Evolutionary conservation across 768 basidiomycete species (phyloP).

Genomic region (Saitozyma podzolica): DNA sequence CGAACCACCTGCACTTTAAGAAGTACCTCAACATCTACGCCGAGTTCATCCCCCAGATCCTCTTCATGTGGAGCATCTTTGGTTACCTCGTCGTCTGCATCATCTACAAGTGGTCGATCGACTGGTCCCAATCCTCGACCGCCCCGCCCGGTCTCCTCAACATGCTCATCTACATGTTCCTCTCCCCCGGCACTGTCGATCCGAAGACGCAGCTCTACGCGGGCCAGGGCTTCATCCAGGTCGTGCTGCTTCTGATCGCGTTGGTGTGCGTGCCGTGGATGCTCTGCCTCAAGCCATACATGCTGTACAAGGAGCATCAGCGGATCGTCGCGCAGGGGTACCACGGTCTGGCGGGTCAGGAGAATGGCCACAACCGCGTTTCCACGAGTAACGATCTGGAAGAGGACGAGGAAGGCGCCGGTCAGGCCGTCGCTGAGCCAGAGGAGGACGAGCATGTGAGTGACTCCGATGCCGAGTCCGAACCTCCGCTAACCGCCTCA

Average conservation of each 20-base stretch:
- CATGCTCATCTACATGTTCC: constrained; percentile 86
- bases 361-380: constrained; percentile 28
- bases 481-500: constrained; percentile 56
- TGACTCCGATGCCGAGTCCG: constrained; percentile 11
- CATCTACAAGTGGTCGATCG: constrained; percentile 93
- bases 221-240: constrained; percentile 84
- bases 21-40: constrained; percentile 81
- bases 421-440: constrained; percentile 68
- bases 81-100: constrained; percentile 93
- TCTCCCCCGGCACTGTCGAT: constrained; percentile 78
- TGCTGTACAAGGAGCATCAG: constrained; percentile 85
- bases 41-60: constrained; percentile 95
- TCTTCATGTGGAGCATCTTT: constrained; percentile 97
- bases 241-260: constrained; percentile 73
- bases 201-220: constrained; percentile 71
- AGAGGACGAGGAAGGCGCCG: constrained; percentile 61
- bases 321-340: constrained; percentile 82
- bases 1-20: constrained; percentile 93
- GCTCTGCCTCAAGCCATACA: constrained; percentile 86
- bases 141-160: constrained; percentile 83
- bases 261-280: constrained; percentile 91
- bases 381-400: constrained; percentile 52
- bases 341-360: constrained; percentile 57
- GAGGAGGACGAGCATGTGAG: constrained; percentile 73
- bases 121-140: constrained; percentile 73